These are phyloP conservation scores for Amborella trichopoda DNA, from an alignment of 164 flowering plant species.

Conservation along the genomic window DNA sequence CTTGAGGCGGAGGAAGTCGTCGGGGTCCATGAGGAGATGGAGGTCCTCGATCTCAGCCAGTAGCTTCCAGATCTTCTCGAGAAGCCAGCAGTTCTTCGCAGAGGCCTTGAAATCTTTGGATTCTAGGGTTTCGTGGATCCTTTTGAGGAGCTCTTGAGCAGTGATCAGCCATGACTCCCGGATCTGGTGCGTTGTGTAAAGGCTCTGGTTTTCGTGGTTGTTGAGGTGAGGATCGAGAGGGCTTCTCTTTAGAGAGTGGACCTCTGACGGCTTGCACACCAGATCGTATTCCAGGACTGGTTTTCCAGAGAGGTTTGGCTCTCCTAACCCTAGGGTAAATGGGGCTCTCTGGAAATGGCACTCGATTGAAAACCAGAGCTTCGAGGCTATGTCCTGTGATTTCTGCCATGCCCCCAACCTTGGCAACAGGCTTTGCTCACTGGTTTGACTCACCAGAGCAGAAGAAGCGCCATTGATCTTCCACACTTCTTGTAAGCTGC, in stretches of 20 bases:
- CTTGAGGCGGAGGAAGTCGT: slow-evolving; percentile 62
- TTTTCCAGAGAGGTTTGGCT: slow-evolving; percentile 68
- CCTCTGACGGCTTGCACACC: slow-evolving; percentile 54
- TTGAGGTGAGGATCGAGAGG: slow-evolving; percentile 23
- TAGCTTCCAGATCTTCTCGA: slow-evolving; percentile 67
- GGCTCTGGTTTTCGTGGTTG: slow-evolving; percentile 49
- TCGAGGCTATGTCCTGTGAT: slow-evolving; percentile 50
- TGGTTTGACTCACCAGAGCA: slow-evolving; percentile 42
- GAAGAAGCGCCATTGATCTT: slow-evolving; percentile 27
- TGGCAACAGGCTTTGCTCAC: slow-evolving; percentile 75
- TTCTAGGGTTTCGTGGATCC: slow-evolving; percentile 29
- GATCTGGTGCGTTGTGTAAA: slow-evolving; percentile 58
- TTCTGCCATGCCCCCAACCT: slow-evolving; percentile 69
- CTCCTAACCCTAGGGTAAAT: slow-evolving; percentile 83
- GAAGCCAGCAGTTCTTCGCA: slow-evolving; percentile 43
- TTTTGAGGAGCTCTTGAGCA: slow-evolving; percentile 26
- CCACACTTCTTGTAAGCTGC: slow-evolving; percentile 75
- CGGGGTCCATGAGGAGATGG: slow-evolving; percentile 69
- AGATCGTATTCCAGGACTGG: slow-evolving; percentile 70
- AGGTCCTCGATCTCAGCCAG: slow-evolving; percentile 53
- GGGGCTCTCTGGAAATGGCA: slow-evolving; percentile 57
- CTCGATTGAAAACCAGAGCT: slow-evolving; percentile 53
- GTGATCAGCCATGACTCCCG: slow-evolving; percentile 57
- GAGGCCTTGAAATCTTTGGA: slow-evolving; percentile 23
- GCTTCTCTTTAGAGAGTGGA: slow-evolving; percentile 41